Evolutionary conservation across 2,329 filamentous ascomycete species (phyloP).

Genomic region (Verticillium nubilum): DNA sequence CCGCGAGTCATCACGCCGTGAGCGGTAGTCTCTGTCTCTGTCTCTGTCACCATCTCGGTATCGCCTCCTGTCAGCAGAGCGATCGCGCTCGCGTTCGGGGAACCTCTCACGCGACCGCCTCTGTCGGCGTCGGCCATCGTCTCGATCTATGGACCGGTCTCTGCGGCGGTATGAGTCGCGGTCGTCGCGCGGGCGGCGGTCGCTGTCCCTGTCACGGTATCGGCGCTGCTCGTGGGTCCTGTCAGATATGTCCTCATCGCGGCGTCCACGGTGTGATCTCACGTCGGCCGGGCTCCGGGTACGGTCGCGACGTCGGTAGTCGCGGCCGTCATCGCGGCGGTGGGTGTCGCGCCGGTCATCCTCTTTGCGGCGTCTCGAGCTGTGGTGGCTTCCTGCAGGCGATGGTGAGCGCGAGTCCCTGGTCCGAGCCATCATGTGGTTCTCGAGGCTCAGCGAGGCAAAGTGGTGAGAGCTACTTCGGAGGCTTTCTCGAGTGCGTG

Average conservation of each 20-base stretch:
- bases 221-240: constrained; percentile 42
- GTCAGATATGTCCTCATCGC: constrained; percentile 32
- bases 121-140: constrained; percentile 51
- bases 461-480: constrained; percentile 17
- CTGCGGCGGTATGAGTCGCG: constrained; percentile 58
- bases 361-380: constrained; percentile 63
- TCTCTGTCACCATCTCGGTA: constrained; percentile 46
- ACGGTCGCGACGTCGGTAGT: constrained; percentile 50
- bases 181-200: constrained; percentile 47
- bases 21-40: constrained; percentile 55
- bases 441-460: constrained; percentile 36
- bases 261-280: constrained; percentile 27
- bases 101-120: constrained; percentile 45
- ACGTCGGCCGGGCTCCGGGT: constrained; percentile 60
- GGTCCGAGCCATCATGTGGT: constrained; percentile 52
- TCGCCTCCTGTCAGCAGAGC: constrained; percentile 46
- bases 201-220: constrained; percentile 48
- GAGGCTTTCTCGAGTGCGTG: not conserved
- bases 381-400: constrained; percentile 81
- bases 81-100: constrained; percentile 49
- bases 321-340: constrained; percentile 43
- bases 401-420: constrained; percentile 81
- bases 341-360: constrained; percentile 42
- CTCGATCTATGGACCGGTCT: constrained; percentile 65
- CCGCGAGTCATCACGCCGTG: constrained; percentile 68